A percentile compares a stretch with the other conserved stretches of the same genome.
Conservation (phyloP, 2,329 filamentous ascomycete genomes). For the Phoma sp. region DNA sequence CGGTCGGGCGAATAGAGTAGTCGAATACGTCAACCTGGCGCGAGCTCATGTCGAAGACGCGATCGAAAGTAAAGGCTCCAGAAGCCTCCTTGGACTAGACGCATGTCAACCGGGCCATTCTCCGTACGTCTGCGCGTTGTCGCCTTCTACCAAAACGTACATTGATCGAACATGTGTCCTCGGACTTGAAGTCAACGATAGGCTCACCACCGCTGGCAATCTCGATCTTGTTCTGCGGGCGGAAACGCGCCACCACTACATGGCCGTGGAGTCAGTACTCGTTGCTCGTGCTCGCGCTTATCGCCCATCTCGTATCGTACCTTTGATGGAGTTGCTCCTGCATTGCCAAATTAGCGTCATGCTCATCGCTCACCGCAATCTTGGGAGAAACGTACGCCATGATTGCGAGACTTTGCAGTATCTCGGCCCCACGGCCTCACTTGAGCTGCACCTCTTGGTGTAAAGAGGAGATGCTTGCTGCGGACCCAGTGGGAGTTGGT, state of each 20-base stretch:
- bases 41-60: conserved; percentile 93
- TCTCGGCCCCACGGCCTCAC: conserved; percentile 47
- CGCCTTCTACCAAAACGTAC: conserved; percentile 58
- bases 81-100: conserved; percentile 78
- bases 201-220: conserved; percentile 87
- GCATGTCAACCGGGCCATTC: conserved; percentile 20
- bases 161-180: conserved; percentile 85
- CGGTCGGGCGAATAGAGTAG: conserved; percentile 93
- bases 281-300: background rate
- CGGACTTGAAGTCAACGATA: conserved; percentile 85
- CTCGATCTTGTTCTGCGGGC: conserved; percentile 95
- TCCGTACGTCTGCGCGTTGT: background rate
- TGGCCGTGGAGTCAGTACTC: conserved; percentile 33
- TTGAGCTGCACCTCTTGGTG: conserved; percentile 27
- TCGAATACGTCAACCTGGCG: conserved; percentile 94
- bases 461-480: conserved; percentile 24
- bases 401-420: conserved; percentile 36
- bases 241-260: conserved; percentile 92
- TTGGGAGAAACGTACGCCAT: conserved; percentile 46
- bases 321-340: conserved; percentile 56
- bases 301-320: conserved; percentile 32
- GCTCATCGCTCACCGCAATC: conserved; percentile 16
- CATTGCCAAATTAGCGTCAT: conserved; percentile 50
- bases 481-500: conserved; percentile 26
- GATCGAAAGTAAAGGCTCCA: conserved; percentile 90